Evolutionary conservation across 2,329 filamentous ascomycete species (phyloP).

Genomic region (Xylariaceae sp.): DNA sequence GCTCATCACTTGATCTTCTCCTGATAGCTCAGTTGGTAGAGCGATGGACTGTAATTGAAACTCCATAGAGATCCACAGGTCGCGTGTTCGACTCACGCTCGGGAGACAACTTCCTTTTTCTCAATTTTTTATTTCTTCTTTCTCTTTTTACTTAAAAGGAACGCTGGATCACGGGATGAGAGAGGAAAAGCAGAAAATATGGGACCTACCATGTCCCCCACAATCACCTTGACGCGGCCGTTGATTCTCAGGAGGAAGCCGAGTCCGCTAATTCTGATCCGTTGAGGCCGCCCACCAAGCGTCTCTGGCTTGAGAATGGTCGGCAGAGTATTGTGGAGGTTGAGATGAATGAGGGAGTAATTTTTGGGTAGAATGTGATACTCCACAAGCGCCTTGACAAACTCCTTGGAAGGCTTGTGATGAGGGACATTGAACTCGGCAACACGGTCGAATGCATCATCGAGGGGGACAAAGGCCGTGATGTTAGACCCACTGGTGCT

Average conservation of each 20-base stretch:
- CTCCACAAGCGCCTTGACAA: constrained; percentile 60
- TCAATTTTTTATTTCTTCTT: neutral
- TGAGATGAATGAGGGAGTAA: constrained; percentile 59
- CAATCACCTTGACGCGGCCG: constrained; percentile 67
- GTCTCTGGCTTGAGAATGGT: constrained; percentile 55
- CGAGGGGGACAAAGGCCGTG: constrained; percentile 75
- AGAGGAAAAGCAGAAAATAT: neutral
- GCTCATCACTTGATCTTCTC: constrained; percentile 2
- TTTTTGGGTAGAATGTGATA: constrained; percentile 71
- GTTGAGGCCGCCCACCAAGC: constrained; percentile 63
- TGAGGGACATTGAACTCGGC: too few relatives aligned
- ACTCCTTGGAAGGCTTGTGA: constrained; percentile 62
- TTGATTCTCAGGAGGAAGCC: constrained; percentile 65
- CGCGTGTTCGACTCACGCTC: neutral
- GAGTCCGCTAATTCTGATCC: constrained; percentile 64
- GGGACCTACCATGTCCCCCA: constrained; percentile 61
- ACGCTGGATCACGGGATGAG: too few relatives aligned
- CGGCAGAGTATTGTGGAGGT: constrained; percentile 69
- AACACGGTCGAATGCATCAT: constrained; percentile 66
- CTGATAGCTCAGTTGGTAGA: constrained; percentile 18
- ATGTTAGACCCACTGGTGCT: constrained; percentile 66
- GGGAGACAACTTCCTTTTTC: neutral
- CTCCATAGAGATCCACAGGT: neutral
- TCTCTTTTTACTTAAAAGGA: neutral
- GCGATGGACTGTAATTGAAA: constrained; percentile 19